These are phyloP conservation scores for Apiotrichum porosum DNA, from an alignment of 1,284 basidiomycete species.

Conservation along the genomic window DNA sequence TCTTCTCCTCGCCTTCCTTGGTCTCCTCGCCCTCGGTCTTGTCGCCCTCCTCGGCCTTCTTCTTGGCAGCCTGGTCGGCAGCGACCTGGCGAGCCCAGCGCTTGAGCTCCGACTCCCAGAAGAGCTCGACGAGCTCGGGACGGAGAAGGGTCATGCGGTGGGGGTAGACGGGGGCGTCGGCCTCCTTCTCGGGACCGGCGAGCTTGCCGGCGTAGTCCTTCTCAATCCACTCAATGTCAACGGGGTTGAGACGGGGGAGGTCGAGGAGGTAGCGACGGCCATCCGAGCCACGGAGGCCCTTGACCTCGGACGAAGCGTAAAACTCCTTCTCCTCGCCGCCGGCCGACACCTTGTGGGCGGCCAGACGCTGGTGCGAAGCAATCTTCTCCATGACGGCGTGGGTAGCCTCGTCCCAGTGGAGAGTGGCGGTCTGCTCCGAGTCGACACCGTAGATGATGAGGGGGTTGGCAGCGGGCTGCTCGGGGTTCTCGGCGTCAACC, in stretches of 20 bases:
- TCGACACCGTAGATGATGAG: conserved; percentile 56
- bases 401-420: conserved; percentile 51
- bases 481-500: conserved; percentile 59
- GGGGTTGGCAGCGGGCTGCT: conserved; percentile 53
- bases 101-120: conserved; percentile 54
- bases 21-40: conserved; percentile 14
- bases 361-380: conserved; percentile 52
- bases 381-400: conserved; percentile 54
- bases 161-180: conserved; percentile 49
- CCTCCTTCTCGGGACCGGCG: conserved; percentile 24
- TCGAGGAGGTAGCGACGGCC: conserved; percentile 57
- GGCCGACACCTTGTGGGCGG: conserved; percentile 53
- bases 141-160: conserved; percentile 56
- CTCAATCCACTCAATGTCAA: conserved; percentile 57
- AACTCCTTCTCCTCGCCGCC: conserved; percentile 50
- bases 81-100: conserved; percentile 53
- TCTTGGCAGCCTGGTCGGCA: conserved; percentile 33
- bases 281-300: conserved; percentile 56
- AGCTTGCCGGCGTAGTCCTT: conserved; percentile 48
- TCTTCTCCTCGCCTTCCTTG: conserved; percentile 21
- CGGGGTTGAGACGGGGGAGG: conserved; percentile 53
- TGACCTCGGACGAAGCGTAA: conserved; percentile 55
- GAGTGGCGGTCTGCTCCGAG: conserved; percentile 51
- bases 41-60: conserved; percentile 20
- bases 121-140: conserved; percentile 55